Percentiles rank a stretch among this genome's conserved stretches.
These are phyloP conservation scores for Gnaphalium uliginosum DNA, from an alignment of 129 eudicot species.

Conservation along the genomic window DNA sequence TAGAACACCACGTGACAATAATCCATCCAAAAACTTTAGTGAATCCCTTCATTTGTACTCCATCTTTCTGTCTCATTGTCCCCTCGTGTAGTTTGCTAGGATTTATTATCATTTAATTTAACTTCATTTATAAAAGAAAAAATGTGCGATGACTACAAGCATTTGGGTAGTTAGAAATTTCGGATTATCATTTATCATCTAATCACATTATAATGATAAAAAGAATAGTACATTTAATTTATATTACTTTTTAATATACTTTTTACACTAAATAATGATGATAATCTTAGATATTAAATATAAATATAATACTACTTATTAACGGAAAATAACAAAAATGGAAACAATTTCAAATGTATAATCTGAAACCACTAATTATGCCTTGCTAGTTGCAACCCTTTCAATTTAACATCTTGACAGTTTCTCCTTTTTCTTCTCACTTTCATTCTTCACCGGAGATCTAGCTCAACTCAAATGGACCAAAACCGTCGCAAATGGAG, in stretches of 20 bases:
- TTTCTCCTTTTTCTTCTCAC: slow-evolving; percentile 13
- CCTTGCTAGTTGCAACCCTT: neutral
- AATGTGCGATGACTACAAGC: neutral
- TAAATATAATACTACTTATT: too few species aligned
- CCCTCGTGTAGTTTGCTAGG: neutral
- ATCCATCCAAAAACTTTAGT: neutral
- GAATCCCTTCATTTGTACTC: neutral
- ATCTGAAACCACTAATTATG: neutral
- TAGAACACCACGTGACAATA: neutral
- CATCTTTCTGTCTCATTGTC: neutral
- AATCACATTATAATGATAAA: too few species aligned
- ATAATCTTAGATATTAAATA: too few species aligned
- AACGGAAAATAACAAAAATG: neutral
- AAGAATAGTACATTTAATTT: too few species aligned
- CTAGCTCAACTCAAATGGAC: slow-evolving; percentile 38
- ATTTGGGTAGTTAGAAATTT: neutral
- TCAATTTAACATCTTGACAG: neutral
- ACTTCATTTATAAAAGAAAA: too few species aligned
- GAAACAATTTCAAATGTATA: slow-evolving; percentile 3
- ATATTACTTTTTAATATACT: too few species aligned
- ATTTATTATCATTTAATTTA: too few species aligned
- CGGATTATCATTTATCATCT: neutral
- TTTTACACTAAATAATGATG: too few species aligned
- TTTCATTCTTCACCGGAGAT: slow-evolving; percentile 27
- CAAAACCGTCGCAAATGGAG: slow-evolving; percentile 67